Conservation (phyloP, 2,329 filamentous ascomycete species). For the Fusarium sp. region DNA sequence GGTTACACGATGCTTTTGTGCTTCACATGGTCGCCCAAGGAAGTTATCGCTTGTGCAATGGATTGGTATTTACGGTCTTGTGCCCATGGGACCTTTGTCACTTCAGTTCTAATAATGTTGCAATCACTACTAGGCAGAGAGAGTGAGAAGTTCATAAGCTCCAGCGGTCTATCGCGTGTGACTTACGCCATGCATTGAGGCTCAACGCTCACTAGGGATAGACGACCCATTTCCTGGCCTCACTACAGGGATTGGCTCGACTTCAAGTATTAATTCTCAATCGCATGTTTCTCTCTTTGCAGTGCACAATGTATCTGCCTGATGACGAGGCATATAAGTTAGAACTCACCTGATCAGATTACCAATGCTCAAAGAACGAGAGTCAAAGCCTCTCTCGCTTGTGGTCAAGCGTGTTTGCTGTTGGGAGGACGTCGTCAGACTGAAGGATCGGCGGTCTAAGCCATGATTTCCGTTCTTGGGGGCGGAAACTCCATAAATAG, state of each 20-base stretch:
- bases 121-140: background rate
- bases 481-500: slow-evolving; percentile 2
- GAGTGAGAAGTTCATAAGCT: background rate
- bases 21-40: background rate
- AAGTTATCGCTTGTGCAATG: background rate
- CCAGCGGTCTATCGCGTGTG: background rate
- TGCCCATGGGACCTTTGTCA: background rate
- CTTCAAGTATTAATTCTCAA: background rate
- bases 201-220: background rate
- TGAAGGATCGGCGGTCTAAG: slow-evolving; percentile 13
- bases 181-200: slow-evolving; percentile 5
- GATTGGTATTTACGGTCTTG: background rate
- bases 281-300: background rate
- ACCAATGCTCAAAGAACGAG: background rate
- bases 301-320: background rate
- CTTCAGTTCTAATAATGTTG: background rate
- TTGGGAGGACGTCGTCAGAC: background rate
- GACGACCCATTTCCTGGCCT: background rate
- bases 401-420: background rate
- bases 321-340: background rate
- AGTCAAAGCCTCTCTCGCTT: background rate
- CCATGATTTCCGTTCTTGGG: slow-evolving; percentile 16
- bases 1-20: background rate
- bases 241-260: background rate
- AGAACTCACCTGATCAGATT: background rate